Evolutionary conservation across 2,329 filamentous ascomycete genomes (phyloP), one percentile per base, ranked within the genome.

Genomic region (Talaromyces funiculosus): DNA sequence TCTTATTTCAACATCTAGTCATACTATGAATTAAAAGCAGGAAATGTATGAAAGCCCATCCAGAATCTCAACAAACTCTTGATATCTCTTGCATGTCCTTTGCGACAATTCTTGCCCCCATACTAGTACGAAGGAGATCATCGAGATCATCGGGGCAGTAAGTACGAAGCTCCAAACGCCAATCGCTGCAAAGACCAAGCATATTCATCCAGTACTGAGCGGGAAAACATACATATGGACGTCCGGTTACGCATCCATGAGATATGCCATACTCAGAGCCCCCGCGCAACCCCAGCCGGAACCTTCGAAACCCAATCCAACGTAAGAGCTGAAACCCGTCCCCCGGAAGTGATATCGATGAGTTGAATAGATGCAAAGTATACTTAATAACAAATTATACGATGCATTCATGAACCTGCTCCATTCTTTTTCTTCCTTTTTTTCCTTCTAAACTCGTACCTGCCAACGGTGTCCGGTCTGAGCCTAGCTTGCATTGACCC

Each of bases 231-330:
- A 16, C n/a, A 38, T 5, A 38, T 38, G 66, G 79, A 81, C 82
- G 33, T 82, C 81, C 0, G 81, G 81, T 61, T 84, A 84, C 7
- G 31, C 31, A 33, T 33, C 31, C 31, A 33, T 33, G 31, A 33
- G 31, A 33, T 33, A 33, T 0, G 82, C 79, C 74, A 82, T 77
- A 57, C 77, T 76, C 60, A 85, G 67, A 68, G 84, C 83, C 6
- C 83, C 83, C 2, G 81, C 81, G 56, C 82, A 84, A 8, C 83
- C 82, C 69, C 82, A 85, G 1, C 82, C 82, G 16, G 18, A 38
- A 1, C 37, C 14, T 16, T n/a, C 16, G 8, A 38, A 38, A 6
- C 37, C 37, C 16, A n/a, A 18, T 2, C 37, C 37, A 38, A 38
- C 37, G 37, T 38, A 38, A 16, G 37, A 16, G n/a, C n/a, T n/a